Percentiles rank a stretch among this genome's conserved stretches.
Evolutionary conservation across 2,329 filamentous ascomycete species (phyloP).

Genomic region (Xylaria sp.): DNA sequence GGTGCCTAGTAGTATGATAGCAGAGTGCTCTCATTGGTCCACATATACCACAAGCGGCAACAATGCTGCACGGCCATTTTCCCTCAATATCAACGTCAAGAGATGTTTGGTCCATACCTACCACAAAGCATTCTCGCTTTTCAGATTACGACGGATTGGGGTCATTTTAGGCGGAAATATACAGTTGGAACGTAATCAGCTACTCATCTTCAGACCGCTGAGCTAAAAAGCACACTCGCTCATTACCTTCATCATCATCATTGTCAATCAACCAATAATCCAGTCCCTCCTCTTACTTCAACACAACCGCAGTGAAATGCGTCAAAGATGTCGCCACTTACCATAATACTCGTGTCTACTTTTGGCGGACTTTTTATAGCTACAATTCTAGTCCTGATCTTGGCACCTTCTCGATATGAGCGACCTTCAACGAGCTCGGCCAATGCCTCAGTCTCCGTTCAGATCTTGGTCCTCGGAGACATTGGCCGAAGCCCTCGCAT

Average conservation of each 20-base stretch:
- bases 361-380: conserved; percentile 39
- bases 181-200: background rate
- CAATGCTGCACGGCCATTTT: background rate
- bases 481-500: conserved; percentile 96
- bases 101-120: background rate
- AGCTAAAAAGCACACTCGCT: background rate
- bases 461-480: conserved; percentile 91
- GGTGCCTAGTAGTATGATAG: background rate
- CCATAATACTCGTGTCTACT: conserved; percentile 36
- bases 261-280: background rate
- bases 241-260: background rate
- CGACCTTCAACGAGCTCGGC: conserved; percentile 41
- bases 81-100: background rate
- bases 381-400: conserved; percentile 40
- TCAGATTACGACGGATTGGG: no score
- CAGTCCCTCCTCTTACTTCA: background rate
- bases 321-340: conserved; percentile 34
- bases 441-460: conserved; percentile 54
- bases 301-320: background rate
- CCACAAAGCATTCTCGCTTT: no score
- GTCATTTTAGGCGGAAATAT: no score
- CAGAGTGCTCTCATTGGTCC: background rate
- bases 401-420: conserved; percentile 46
- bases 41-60: background rate
- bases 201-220: background rate